Evolutionary conservation across 176 grass and related monocot species (phyloP).

Genomic region (Rhynchospora breviuscula): DNA sequence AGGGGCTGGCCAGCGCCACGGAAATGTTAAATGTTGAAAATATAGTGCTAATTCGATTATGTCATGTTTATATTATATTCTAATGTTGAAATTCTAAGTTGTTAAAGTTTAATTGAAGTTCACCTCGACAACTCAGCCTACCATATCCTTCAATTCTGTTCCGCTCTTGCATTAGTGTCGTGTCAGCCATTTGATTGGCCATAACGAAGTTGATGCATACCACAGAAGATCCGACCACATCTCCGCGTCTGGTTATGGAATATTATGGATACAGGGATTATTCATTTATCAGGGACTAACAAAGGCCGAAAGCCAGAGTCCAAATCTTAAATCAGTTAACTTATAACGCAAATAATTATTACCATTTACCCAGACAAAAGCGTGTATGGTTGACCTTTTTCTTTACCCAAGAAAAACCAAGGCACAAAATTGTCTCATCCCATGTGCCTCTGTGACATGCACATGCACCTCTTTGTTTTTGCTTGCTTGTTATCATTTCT

Average conservation of each 20-base stretch:
- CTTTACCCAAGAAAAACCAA: not conserved
- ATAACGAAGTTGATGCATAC: not conserved
- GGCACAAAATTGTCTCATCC: constrained; percentile 13
- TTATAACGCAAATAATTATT: not conserved
- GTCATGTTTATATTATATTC: no score
- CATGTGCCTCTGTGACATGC: not conserved
- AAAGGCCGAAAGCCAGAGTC: not conserved
- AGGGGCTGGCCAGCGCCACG: no score
- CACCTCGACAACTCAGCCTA: no score
- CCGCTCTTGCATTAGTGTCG: not conserved
- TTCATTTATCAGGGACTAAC: not conserved
- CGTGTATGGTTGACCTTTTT: constrained; percentile 16
- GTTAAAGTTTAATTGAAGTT: no score
- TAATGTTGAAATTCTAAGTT: no score
- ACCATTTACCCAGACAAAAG: not conserved
- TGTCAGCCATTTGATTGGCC: not conserved
- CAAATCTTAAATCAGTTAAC: not conserved
- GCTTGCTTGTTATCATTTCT: not conserved
- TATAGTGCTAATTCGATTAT: no score
- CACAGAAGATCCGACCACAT: not conserved
- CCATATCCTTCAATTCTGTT: no score
- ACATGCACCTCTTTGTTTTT: not conserved
- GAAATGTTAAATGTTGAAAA: no score
- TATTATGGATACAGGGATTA: not conserved
- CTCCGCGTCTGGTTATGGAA: not conserved